phyloP scores from a whole-genome alignment of 2,329 filamentous ascomycete species.

The Cladophialophora yegresii region DNA sequence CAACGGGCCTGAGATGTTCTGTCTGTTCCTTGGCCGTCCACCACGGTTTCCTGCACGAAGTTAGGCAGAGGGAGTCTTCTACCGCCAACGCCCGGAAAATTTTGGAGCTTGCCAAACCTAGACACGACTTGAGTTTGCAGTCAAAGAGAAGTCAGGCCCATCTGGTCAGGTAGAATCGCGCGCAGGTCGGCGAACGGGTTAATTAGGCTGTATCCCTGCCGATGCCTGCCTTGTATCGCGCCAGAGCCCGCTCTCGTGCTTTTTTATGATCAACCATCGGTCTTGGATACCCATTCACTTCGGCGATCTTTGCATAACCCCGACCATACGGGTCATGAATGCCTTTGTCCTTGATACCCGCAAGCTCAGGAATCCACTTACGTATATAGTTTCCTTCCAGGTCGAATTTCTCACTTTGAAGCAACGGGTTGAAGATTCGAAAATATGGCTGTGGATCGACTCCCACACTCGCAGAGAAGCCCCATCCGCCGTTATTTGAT shows the following conservation, averaged over 20 bases:
- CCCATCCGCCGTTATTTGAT: constrained; percentile 73
- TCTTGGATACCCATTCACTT: constrained; percentile 70
- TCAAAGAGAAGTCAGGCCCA: not conserved
- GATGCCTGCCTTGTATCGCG: constrained; percentile 68
- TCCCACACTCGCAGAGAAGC: constrained; percentile 66
- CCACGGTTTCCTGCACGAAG: not conserved
- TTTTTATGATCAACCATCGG: constrained; percentile 74
- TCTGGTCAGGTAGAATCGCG: not conserved
- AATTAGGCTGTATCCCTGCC: constrained; percentile 38
- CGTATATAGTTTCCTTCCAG: constrained; percentile 75
- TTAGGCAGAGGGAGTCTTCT: not conserved
- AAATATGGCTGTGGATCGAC: constrained; percentile 90
- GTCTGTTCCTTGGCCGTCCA: not conserved
- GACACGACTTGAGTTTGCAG: not conserved
- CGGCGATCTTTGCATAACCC: constrained; percentile 60
- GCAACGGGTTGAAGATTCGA: constrained; percentile 80
- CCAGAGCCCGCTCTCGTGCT: constrained; percentile 66
- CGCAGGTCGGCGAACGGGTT: too few relatives aligned
- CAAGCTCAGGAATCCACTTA: constrained; percentile 77
- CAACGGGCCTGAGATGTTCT: not conserved
- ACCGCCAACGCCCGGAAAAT: not conserved
- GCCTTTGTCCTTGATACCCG: constrained; percentile 53
- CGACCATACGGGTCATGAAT: constrained; percentile 79
- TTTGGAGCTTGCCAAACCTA: not conserved
- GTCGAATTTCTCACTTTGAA: constrained; percentile 87